phyloP scores from a whole-genome alignment of 495 filamentous ascomycete genomes.

The Podospora comata region DNA sequence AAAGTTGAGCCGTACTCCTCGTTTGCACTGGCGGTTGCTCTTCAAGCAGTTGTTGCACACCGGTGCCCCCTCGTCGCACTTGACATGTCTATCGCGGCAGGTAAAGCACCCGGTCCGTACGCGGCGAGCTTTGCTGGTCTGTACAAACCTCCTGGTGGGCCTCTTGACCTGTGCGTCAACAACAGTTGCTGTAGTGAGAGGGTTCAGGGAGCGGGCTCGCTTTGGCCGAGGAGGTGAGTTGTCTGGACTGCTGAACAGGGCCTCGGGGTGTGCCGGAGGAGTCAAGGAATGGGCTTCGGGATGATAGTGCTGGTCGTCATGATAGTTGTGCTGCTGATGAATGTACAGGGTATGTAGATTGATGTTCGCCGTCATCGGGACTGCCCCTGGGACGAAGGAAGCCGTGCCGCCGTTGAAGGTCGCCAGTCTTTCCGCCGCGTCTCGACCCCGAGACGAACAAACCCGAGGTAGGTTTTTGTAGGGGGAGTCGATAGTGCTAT shows the following conservation, averaged over 20 bases:
- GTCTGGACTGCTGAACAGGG: slow-evolving; percentile 28
- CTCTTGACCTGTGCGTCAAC: neutral
- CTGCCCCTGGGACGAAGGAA: slow-evolving; percentile 35
- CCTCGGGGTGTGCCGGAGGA: slow-evolving; percentile 20
- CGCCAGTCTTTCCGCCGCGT: slow-evolving; percentile 33
- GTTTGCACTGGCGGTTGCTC: slow-evolving; percentile 78
- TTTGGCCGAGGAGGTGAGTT: slow-evolving; percentile 26
- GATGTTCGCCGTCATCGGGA: slow-evolving; percentile 24
- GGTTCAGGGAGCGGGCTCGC: neutral
- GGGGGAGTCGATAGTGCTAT: neutral
- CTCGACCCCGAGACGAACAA: slow-evolving; percentile 9
- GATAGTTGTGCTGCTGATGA: slow-evolving; percentile 14
- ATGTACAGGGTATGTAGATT: slow-evolving; percentile 14
- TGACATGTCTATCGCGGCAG: slow-evolving; percentile 66
- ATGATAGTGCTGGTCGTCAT: slow-evolving; percentile 12
- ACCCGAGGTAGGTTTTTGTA: neutral
- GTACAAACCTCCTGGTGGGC: neutral
- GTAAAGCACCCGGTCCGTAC: slow-evolving; percentile 77
- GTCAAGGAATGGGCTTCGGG: neutral
- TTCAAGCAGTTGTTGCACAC: slow-evolving; percentile 85
- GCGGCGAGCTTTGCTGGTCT: slow-evolving; percentile 57
- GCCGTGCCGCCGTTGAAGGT: slow-evolving; percentile 30
- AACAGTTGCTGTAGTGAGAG: neutral
- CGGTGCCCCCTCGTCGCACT: slow-evolving; percentile 75
- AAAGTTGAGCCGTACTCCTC: slow-evolving; percentile 88